These are phyloP conservation scores for Immersiella caudata DNA, from an alignment of 495 filamentous ascomycete species.

Conservation along the genomic window DNA sequence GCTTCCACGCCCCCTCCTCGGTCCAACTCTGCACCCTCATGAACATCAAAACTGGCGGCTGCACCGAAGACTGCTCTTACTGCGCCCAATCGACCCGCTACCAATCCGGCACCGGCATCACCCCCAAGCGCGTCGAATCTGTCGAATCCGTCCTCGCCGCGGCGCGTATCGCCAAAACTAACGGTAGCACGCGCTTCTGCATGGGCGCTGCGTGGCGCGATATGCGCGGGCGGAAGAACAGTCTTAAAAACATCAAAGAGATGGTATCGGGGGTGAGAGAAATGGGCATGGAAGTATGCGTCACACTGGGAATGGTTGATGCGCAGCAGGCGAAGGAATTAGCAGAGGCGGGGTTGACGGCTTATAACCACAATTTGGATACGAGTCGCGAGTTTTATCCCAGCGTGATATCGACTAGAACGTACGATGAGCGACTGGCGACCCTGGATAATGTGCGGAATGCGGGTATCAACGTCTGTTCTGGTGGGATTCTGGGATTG, in stretches of 20 bases:
- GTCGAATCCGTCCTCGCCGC: constrained; percentile 78
- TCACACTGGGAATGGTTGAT: constrained; percentile 89
- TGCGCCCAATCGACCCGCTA: constrained; percentile 85
- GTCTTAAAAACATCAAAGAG: constrained; percentile 72
- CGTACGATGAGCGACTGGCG: constrained; percentile 78
- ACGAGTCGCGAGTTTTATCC: constrained; percentile 86
- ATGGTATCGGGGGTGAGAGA: constrained; percentile 79
- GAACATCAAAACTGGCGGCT: constrained; percentile 95
- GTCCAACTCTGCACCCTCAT: constrained; percentile 90
- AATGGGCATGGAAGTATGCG: constrained; percentile 84
- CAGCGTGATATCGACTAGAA: constrained; percentile 74
- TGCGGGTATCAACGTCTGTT: constrained; percentile 84
- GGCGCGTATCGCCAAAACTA: constrained; percentile 72
- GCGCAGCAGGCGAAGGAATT: constrained; percentile 73
- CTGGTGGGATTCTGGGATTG: constrained; percentile 78
- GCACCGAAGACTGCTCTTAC: constrained; percentile 85
- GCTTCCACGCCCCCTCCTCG: constrained; percentile 75
- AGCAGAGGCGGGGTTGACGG: constrained; percentile 79
- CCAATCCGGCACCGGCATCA: constrained; percentile 75
- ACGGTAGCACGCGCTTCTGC: constrained; percentile 84
- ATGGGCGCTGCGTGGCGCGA: constrained; percentile 92
- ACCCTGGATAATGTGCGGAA: constrained; percentile 76
- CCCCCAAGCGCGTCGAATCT: constrained; percentile 73
- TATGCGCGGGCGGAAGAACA: constrained; percentile 83
- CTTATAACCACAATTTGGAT: constrained; percentile 90